phyloP scores from a whole-genome alignment of 2,329 filamentous ascomycete species.

The Aspergillus ochraceoroseus region DNA sequence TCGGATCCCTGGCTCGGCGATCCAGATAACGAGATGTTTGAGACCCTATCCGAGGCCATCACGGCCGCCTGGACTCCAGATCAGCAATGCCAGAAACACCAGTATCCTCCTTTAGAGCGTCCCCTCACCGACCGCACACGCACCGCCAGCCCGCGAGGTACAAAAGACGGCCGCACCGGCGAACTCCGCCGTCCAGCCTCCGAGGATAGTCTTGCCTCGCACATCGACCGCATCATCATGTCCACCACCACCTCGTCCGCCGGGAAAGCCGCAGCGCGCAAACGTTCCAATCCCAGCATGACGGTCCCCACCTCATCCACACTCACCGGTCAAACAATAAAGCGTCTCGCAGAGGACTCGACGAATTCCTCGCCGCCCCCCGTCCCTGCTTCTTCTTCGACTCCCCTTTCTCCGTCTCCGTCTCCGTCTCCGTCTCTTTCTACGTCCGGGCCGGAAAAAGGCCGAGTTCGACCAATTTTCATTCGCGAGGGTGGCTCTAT shows the following conservation, averaged over 20 bases:
- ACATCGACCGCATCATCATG: conserved; percentile 38
- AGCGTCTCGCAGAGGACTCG: conserved; percentile 3
- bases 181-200: conserved; percentile 34
- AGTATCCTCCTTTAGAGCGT: conserved; percentile 31
- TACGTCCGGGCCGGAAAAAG: background rate
- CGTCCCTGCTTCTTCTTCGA: background rate
- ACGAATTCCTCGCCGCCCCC: conserved; percentile 6
- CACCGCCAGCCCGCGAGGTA: conserved; percentile 10
- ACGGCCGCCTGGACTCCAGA: conserved; percentile 69
- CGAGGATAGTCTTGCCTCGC: conserved; percentile 39
- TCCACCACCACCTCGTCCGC: conserved; percentile 37
- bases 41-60: conserved; percentile 78
- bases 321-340: conserved; percentile 29
- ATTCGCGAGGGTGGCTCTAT: conserved; percentile 96
- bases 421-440: background rate
- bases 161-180: conserved; percentile 17
- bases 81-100: conserved; percentile 29
- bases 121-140: conserved; percentile 17
- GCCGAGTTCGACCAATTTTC: conserved; percentile 61
- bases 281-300: conserved; percentile 25
- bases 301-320: conserved; percentile 41
- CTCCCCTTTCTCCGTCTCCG: background rate
- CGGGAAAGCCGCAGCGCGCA: conserved; percentile 26
- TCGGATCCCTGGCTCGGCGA: conserved; percentile 96
- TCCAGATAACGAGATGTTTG: conserved; percentile 83